Conservation (phyloP, 768 basidiomycete species). For the Podaxis sp. region DNA sequence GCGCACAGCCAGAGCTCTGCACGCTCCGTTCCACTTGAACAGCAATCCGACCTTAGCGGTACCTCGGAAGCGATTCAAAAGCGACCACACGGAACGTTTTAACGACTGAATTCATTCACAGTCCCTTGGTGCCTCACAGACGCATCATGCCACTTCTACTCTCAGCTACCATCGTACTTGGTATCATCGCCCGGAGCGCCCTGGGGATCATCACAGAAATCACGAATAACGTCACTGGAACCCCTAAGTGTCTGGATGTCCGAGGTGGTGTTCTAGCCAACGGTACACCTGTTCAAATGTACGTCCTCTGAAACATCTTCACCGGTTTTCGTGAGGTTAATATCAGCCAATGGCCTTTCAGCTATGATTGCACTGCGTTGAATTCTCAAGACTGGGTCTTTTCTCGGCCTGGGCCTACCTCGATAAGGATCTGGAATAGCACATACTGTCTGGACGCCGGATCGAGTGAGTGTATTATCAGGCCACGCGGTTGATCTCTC, state of each 20-base stretch:
- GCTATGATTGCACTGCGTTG: constrained; percentile 36
- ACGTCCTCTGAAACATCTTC: background rate
- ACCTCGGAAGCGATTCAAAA: too few species aligned
- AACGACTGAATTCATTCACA: background rate
- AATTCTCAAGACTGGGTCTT: constrained; percentile 33
- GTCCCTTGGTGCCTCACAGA: background rate
- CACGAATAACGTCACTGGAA: background rate
- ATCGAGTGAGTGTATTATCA: constrained; percentile 23
- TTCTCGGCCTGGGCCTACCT: constrained; percentile 21
- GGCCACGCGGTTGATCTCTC: background rate
- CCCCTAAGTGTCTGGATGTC: constrained; percentile 28
- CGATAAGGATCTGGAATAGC: background rate
- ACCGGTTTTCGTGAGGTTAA: background rate
- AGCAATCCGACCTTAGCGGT: too few species aligned
- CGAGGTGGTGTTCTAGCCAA: constrained; percentile 26
- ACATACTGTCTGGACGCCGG: constrained; percentile 37
- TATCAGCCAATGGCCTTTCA: constrained; percentile 10
- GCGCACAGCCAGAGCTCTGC: too few species aligned
- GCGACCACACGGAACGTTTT: too few species aligned
- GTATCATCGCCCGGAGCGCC: background rate
- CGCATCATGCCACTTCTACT: background rate
- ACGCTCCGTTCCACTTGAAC: too few species aligned
- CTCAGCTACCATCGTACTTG: background rate
- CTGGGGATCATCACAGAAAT: background rate
- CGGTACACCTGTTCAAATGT: constrained; percentile 30